Base-by-base conservation (phyloP, 2,329 filamentous ascomycete species). In the Daldinia eschscholtzii region DNA sequence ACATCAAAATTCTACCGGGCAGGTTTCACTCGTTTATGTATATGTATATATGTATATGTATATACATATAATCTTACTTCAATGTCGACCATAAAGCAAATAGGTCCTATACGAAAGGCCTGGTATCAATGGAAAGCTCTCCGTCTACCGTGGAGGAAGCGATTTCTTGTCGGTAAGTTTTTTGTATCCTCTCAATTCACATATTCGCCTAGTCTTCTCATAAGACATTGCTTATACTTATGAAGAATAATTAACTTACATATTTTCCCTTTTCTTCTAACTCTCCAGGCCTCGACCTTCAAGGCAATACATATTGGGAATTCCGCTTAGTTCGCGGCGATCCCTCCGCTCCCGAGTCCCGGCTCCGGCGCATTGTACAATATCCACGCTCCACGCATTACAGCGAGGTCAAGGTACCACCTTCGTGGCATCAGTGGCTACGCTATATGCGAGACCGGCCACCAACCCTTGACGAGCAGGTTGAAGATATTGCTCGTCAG, bases 291-390 rank as follows among this genome's bases (percentile, higher is more conserved):
- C 83, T 86, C 74, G 89, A 92, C 76, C 87, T 91, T 65, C 76
- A 87, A 26, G 88, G 89, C 62, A 91, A 91, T 80, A 91, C 89
- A 3, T 92, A 87, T 81, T 92, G 89, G 89, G 88, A 91, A 74
- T 91, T 91, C 80, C 84, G 84, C 65, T 85, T 89, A 71, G 74
- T 80, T 6, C 82, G 83, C 61, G 79, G 80, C 67, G 74, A 78
- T 63, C 73, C 69, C 18, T 53, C 68, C 41, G 42, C 39, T 0
- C 64, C 70, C 2, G 63, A 78, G 52, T 72, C 76, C 37, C 85
- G 87, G 71, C 87, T 86, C 84, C 86, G 89, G 35, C 87, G 89
- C 76, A 90, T 91, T 70, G 88, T 90, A 56, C 76, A 87, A 73
- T 89, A 87, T 78, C 87, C 88, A 10, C 79, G 82, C 56, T 81